Evolutionary conservation across 2,329 filamentous ascomycete species (phyloP), one percentile per base, ranked within the genome.

Genomic region (Stylonectria norvegica): DNA sequence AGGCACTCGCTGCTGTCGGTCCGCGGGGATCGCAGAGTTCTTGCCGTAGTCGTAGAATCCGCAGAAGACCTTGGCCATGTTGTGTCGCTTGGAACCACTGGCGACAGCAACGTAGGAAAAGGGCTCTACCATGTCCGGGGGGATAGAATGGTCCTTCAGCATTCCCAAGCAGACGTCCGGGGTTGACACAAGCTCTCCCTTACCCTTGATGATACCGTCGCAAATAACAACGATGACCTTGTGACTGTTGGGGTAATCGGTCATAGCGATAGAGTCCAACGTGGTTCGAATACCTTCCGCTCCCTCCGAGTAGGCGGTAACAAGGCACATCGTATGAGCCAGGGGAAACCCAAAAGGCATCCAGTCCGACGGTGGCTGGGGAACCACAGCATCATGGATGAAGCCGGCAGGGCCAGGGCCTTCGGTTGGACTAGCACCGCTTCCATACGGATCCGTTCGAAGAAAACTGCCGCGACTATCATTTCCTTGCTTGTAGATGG

Each of bases 181-280:
- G 0, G 93, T 98, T 4, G 89, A 86, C 56, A 86, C 71, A 7
- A 75, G 70, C 67, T 98, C 93, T 34, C 94, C 93, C 58, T 94
- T 80, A 52, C 94, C 94, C 70, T 96, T 96, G 73, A 98, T 95
- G 60, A 97, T 79, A 68, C 93, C 93, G 64, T 98, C 93, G 68
- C 93, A 98, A 56, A 98, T 87, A 56, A 96, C 87, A 45, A 98
- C 76, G 55, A 98, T 93, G 19, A 90, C 81, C 69, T 98, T 98
- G 76, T 98, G 94, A 64, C 91, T 97, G 75, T 98, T 98, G 35
- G 93, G 93, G 57, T 98, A 98, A 65, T 98, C 94, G 3, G 93
- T 98, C 67, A 88, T 95, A 35, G 91, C 93, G 61, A 98, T 85
- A 1, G 93, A 98, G 67, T 98, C 90, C 19, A 98, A 72, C 1